Conservation (phyloP, 2,329 filamentous ascomycete species). For the Byssothecium circinans region DNA sequence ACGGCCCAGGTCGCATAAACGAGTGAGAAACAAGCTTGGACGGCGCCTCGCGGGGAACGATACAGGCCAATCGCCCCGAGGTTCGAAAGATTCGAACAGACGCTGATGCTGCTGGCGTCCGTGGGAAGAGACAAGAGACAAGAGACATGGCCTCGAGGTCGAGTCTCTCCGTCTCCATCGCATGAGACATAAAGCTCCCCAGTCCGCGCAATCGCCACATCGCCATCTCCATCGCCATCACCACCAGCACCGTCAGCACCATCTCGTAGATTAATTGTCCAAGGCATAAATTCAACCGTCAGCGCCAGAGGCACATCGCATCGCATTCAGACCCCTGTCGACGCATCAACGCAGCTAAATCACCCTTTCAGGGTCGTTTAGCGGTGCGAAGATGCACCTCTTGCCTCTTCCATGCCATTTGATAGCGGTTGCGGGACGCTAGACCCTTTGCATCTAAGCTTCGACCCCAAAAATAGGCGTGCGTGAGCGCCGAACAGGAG, state of each 20-base stretch:
- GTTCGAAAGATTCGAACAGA: too few relatives aligned
- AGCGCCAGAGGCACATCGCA: too few relatives aligned
- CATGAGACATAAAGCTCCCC: neutral
- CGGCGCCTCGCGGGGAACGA: slow-evolving; percentile 19
- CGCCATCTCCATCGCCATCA: neutral
- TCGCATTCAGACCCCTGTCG: neutral
- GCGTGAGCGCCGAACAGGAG: neutral
- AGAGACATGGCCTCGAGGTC: neutral
- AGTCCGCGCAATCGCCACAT: slow-evolving; percentile 1
- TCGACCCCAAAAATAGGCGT: neutral
- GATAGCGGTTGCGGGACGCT: slow-evolving; percentile 7
- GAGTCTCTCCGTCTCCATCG: too few relatives aligned
- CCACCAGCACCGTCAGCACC: neutral
- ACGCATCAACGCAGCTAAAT: slow-evolving; percentile 2
- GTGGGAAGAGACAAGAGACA: neutral
- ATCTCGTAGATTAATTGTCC: slow-evolving; percentile 4
- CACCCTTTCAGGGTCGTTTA: neutral
- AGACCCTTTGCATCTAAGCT: slow-evolving; percentile 13
- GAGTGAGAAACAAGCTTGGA: slow-evolving; percentile 20
- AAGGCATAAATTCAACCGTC: too few relatives aligned
- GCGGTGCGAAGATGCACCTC: slow-evolving; percentile 11
- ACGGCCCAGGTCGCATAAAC: slow-evolving; percentile 14
- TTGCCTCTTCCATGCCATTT: slow-evolving; percentile 14
- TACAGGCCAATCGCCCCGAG: slow-evolving; percentile 23
- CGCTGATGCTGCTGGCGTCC: neutral